These are phyloP conservation scores for Cenococcum geophilum DNA, from an alignment of 495 filamentous ascomycete species.

Conservation along the genomic window DNA sequence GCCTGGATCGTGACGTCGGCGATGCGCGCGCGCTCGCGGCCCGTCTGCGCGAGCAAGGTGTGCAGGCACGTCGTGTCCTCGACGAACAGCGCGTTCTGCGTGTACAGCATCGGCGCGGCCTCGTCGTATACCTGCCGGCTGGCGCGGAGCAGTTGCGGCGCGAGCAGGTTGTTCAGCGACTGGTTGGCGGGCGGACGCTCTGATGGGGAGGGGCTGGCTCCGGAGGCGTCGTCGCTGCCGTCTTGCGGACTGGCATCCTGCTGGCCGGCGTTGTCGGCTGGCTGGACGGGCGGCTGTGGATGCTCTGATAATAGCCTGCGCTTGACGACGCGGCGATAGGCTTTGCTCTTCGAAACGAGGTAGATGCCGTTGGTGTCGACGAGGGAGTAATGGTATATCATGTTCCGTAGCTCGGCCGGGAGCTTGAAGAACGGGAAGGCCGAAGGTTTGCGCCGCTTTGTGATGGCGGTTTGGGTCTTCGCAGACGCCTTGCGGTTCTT, in stretches of 20 bases:
- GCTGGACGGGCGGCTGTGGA: neutral
- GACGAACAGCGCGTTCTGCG: constrained; percentile 34
- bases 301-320: neutral
- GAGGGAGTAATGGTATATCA: constrained; percentile 31
- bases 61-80: constrained; percentile 31
- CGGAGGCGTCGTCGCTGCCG: neutral
- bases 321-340: constrained; percentile 30
- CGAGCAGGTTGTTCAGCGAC: too few species aligned
- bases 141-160: constrained; percentile 29
- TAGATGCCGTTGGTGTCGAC: constrained; percentile 21
- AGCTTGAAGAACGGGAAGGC: constrained; percentile 33
- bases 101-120: too few species aligned
- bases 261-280: neutral
- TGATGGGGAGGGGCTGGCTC: neutral
- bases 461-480: neutral
- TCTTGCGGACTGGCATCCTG: neutral
- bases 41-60: constrained; percentile 27
- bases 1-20: constrained; percentile 22
- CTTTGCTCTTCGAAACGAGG: constrained; percentile 21
- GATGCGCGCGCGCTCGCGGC: constrained; percentile 27
- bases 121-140: constrained; percentile 33
- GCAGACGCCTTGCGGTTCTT: neutral
- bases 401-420: constrained; percentile 32
- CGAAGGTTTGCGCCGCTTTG: constrained; percentile 11
- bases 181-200: neutral